Evolutionary conservation across 345 rosid genomes (phyloP).

Genomic region (Ceriops decandra): DNA sequence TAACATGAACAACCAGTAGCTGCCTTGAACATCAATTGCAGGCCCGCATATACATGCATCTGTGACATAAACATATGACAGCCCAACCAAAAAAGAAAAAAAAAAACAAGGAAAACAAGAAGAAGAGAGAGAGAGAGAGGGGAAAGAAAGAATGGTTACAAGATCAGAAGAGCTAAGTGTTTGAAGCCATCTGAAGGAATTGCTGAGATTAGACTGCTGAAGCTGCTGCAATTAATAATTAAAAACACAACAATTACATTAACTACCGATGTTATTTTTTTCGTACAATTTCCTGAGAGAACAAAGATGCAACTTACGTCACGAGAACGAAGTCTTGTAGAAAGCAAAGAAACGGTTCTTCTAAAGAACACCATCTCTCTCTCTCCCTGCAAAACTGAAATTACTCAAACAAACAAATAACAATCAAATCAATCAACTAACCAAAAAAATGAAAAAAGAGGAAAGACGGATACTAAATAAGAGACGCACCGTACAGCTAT

Average conservation of each 20-base stretch:
- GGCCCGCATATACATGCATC: too few relatives aligned
- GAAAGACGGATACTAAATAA: too few relatives aligned
- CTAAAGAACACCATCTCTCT: not conserved
- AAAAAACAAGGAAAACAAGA: not conserved
- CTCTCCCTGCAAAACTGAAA: too few relatives aligned
- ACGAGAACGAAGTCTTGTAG: not conserved
- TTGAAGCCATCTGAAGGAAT: constrained; percentile 86
- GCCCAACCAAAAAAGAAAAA: too few relatives aligned
- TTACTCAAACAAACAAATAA: too few relatives aligned
- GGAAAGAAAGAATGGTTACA: constrained; percentile 35
- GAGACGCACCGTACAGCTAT: too few relatives aligned
- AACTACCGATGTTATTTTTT: not conserved
- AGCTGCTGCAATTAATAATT: constrained; percentile 33
- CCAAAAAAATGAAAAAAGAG: too few relatives aligned
- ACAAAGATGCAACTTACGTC: not conserved
- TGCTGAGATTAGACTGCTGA: constrained; percentile 55
- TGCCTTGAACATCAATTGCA: too few relatives aligned
- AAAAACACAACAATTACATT: not conserved
- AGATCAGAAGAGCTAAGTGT: constrained; percentile 67
- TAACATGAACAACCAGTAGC: too few relatives aligned
- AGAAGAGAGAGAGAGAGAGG: not conserved
- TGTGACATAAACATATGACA: too few relatives aligned
- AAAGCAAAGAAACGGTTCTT: not conserved
- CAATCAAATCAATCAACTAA: too few relatives aligned
- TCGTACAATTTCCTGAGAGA: not conserved